Base-by-base conservation (phyloP, 257 asterid species). In the Craterostigma plantagineum region DNA sequence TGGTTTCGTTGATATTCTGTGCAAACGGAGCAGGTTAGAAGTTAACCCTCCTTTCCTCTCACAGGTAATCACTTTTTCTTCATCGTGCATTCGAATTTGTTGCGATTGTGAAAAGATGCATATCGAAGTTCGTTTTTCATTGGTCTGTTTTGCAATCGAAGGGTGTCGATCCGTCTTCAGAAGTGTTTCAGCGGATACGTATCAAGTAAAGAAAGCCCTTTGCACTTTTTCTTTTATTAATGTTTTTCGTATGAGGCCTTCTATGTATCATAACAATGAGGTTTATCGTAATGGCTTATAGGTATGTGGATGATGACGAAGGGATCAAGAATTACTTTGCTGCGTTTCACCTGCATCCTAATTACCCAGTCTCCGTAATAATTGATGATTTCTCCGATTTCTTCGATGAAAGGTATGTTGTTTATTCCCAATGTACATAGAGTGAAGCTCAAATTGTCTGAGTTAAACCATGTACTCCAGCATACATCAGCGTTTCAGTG, bases 291-390 rank as follows among this genome's bases (percentile, higher is more conserved):
- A 35, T 55, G 44, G 39, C 37, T 35, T 12, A 11, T 52, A 87
- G 97, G 77, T 82, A 90, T 61, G 72, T 82, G 50, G 92, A 79
- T 17, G 81, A 74, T 59, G 83, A 70, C 23, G 81, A 79, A 54
- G 95, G 76, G 59, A 70, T 90, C 65, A 79, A 70, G 73, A 74
- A 68, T 13, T 83, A 72, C 37, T 79, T 82, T 62, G 91, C 98
- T 59, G 93, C 93, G 49, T 72, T 90, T 66, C 98, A 90, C 70
- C 41, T 79, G 74, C 73, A 67, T 37, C 62, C 59, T 60, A 34
- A 48, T 44, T 62, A 51, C 53, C 95, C 98, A 7, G 66, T 57
- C 52, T 63, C 65, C 12, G 72, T 87, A 34, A 55, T 87, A 36
- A 55, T 90, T 10, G 92, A 90, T 55, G 79, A 90, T 75, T 90